phyloP scores from a whole-genome alignment of 176 grass and related monocot genomes.

The Thinopyrum elongatum region DNA sequence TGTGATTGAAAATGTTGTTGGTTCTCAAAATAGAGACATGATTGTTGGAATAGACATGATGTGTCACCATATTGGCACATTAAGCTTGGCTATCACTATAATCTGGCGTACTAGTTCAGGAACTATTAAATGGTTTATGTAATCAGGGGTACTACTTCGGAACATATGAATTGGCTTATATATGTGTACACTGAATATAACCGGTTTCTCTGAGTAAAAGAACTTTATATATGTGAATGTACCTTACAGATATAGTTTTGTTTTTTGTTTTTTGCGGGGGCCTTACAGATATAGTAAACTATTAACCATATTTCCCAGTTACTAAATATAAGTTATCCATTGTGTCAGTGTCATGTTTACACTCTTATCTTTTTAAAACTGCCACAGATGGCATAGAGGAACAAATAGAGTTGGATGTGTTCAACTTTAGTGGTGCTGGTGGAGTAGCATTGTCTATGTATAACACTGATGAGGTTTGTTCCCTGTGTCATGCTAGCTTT shows the following conservation, averaged over 20 bases:
- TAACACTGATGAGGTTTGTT: conserved; percentile 74
- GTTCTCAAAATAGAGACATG: neutral
- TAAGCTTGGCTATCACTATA: neutral
- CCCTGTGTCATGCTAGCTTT: conserved; percentile 12
- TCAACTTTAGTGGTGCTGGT: conserved; percentile 66
- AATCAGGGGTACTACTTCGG: neutral
- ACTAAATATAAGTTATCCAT: neutral
- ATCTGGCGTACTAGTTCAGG: neutral
- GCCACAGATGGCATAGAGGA: conserved; percentile 60
- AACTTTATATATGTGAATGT: neutral
- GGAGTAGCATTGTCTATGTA: conserved; percentile 83
- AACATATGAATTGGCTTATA: neutral
- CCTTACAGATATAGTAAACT: neutral
- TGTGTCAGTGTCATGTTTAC: conserved; percentile 3
- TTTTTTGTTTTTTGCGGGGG: too few species aligned
- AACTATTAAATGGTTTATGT: neutral
- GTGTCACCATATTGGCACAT: neutral
- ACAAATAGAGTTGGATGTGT: conserved; percentile 70
- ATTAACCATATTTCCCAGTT: neutral
- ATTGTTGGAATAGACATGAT: neutral
- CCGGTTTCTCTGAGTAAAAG: neutral
- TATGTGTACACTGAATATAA: neutral
- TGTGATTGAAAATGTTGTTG: neutral
- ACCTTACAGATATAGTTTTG: too few species aligned
- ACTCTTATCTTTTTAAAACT: conserved; percentile 18